phyloP scores from a whole-genome alignment of 2,329 filamentous ascomycete genomes.

The Aspergillus udagawae region DNA sequence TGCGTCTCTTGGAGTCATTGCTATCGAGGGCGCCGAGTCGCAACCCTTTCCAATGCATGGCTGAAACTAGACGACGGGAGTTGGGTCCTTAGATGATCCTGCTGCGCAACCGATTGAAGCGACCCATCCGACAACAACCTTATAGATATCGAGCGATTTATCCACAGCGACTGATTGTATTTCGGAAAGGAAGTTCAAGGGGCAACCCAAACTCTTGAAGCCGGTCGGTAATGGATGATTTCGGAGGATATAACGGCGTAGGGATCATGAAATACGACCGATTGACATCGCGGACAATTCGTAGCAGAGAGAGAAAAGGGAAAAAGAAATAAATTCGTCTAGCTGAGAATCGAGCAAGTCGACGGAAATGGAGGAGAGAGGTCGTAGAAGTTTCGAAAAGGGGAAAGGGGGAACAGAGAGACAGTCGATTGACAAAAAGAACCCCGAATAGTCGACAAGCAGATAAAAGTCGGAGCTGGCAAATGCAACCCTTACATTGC shows the following conservation, averaged over 20 bases:
- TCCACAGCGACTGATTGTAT: background rate
- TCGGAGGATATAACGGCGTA: slow-evolving; percentile 1
- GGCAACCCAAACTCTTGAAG: background rate
- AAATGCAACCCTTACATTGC: background rate
- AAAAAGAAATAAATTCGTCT: background rate
- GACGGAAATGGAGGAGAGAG: slow-evolving; percentile 10
- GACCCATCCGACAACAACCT: slow-evolving; percentile 18
- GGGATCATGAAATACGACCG: slow-evolving; percentile 10
- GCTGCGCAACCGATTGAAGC: slow-evolving; percentile 11
- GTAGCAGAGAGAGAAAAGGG: background rate
- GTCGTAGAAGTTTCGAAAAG: slow-evolving; percentile 7
- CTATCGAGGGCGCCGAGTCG: slow-evolving; percentile 31
- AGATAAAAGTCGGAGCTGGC: background rate
- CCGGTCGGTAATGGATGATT: background rate
- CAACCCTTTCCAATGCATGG: slow-evolving; percentile 41
- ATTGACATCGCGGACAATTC: slow-evolving; percentile 14
- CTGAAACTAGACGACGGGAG: slow-evolving; percentile 18
- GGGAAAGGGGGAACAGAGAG: slow-evolving; percentile 13
- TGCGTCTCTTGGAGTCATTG: slow-evolving; percentile 33
- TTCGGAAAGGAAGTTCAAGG: slow-evolving; percentile 1
- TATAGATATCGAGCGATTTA: background rate
- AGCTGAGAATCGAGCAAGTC: slow-evolving; percentile 5
- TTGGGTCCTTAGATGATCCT: slow-evolving; percentile 15
- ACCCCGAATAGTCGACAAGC: background rate
- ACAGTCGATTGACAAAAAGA: slow-evolving; percentile 12